phyloP scores from a whole-genome alignment of 2,329 filamentous ascomycete genomes.

The Microcyclosporella mali region DNA sequence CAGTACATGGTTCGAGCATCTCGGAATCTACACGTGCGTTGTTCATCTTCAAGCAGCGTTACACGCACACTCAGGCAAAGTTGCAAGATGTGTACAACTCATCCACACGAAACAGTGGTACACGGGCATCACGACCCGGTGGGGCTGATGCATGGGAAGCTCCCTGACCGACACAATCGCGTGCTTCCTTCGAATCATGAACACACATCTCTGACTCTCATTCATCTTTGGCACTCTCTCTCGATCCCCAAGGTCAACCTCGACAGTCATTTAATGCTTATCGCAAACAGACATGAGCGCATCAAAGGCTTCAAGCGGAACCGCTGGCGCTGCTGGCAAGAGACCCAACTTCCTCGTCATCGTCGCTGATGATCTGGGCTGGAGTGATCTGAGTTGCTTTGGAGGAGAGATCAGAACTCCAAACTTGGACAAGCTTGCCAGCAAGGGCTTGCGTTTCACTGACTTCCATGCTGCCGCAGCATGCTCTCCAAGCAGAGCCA shows the following conservation, averaged over 20 bases:
- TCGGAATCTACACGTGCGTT: no score
- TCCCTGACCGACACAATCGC: constrained; percentile 3
- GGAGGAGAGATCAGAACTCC: constrained; percentile 57
- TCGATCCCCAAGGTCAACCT: neutral
- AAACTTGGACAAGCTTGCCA: constrained; percentile 48
- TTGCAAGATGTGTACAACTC: no score
- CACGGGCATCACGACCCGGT: neutral
- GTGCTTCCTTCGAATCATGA: constrained; percentile 1
- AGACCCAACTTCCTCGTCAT: constrained; percentile 57
- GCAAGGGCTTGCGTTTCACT: constrained; percentile 52
- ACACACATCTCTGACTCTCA: neutral
- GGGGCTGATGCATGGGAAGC: neutral
- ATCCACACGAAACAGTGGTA: no score
- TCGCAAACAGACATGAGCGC: constrained; percentile 25
- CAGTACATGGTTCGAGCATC: no score
- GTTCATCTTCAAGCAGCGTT: no score
- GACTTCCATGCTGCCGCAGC: constrained; percentile 61
- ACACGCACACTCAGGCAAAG: no score
- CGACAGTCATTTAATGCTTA: constrained; percentile 17
- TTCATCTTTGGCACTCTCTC: neutral
- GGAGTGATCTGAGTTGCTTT: constrained; percentile 52
- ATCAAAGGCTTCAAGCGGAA: constrained; percentile 27
- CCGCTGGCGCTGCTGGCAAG: constrained; percentile 30
- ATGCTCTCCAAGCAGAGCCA: constrained; percentile 59
- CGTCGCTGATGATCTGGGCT: constrained; percentile 26